phyloP scores from a whole-genome alignment of 129 eudicot species.

The Gnaphalium uliginosum region DNA sequence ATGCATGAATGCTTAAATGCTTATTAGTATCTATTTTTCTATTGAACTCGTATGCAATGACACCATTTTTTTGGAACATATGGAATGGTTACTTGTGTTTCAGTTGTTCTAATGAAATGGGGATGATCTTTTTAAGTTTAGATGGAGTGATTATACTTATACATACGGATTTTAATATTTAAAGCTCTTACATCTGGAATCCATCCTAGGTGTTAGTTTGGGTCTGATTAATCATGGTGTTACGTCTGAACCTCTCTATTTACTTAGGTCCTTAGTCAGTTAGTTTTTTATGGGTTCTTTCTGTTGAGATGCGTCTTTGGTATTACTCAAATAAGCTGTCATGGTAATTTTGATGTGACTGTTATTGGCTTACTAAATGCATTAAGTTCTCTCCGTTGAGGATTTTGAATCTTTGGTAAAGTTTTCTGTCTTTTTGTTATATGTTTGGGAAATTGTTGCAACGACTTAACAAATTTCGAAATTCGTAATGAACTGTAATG shows the following conservation, averaged over 20 bases:
- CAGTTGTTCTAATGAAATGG: background rate
- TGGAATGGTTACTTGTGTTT: background rate
- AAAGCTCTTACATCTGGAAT: background rate
- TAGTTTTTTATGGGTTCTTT: background rate
- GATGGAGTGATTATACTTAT: background rate
- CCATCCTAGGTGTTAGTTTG: background rate
- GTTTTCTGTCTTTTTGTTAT: background rate
- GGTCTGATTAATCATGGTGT: background rate
- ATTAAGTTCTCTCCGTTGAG: background rate
- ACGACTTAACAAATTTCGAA: background rate
- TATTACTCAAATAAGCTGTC: background rate
- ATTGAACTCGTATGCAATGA: background rate
- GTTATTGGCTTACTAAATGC: background rate
- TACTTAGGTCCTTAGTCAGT: background rate
- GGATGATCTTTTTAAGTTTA: background rate
- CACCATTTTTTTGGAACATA: background rate
- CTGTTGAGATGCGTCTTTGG: background rate
- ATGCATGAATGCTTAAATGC: no score
- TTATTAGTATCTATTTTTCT: no score
- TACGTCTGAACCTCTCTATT: background rate
- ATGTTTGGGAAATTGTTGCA: background rate
- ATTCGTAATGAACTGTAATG: background rate
- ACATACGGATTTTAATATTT: background rate
- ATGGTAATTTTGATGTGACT: background rate
- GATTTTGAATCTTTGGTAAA: background rate